These are phyloP conservation scores for Staphylotrichum longicolle DNA, from an alignment of 495 filamentous ascomycete genomes.

Conservation along the genomic window DNA sequence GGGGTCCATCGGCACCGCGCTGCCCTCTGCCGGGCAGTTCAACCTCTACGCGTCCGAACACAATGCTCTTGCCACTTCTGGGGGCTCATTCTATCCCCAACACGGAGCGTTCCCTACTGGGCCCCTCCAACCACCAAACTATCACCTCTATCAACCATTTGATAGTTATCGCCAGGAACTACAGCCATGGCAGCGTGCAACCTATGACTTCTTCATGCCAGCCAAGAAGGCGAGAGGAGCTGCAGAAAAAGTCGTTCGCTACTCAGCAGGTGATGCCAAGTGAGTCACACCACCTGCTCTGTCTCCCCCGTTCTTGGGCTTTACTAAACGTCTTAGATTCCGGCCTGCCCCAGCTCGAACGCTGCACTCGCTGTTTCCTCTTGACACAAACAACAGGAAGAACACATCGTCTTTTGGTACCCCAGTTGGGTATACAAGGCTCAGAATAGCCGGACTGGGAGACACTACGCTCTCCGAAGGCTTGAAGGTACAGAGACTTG, in stretches of 20 bases:
- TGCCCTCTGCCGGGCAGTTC: slow-evolving; percentile 50
- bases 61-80: slow-evolving; percentile 44
- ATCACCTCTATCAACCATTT: slow-evolving; percentile 87
- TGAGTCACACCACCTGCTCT: slow-evolving; percentile 39
- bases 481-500: slow-evolving; percentile 58
- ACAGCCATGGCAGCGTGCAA: slow-evolving; percentile 75
- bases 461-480: slow-evolving; percentile 76
- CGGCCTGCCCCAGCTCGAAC: slow-evolving; percentile 73
- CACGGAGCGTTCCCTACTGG: slow-evolving; percentile 45
- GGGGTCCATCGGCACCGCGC: slow-evolving; percentile 50
- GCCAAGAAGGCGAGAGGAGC: slow-evolving; percentile 77
- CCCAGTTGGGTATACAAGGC: slow-evolving; percentile 95
- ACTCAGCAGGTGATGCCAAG: slow-evolving; percentile 80
- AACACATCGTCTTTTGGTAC: slow-evolving; percentile 72
- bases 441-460: slow-evolving; percentile 80
- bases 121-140: slow-evolving; percentile 74
- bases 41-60: slow-evolving; percentile 69
- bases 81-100: slow-evolving; percentile 49
- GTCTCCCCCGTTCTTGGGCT: not conserved
- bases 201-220: slow-evolving; percentile 87
- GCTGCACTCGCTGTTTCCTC: slow-evolving; percentile 89
- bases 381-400: slow-evolving; percentile 74
- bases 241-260: slow-evolving; percentile 85
- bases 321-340: slow-evolving; percentile 41
- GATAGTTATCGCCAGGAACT: slow-evolving; percentile 78